Evolutionary conservation across 768 basidiomycete genomes (phyloP).

Genomic region (Rhodotorula babjevae): DNA sequence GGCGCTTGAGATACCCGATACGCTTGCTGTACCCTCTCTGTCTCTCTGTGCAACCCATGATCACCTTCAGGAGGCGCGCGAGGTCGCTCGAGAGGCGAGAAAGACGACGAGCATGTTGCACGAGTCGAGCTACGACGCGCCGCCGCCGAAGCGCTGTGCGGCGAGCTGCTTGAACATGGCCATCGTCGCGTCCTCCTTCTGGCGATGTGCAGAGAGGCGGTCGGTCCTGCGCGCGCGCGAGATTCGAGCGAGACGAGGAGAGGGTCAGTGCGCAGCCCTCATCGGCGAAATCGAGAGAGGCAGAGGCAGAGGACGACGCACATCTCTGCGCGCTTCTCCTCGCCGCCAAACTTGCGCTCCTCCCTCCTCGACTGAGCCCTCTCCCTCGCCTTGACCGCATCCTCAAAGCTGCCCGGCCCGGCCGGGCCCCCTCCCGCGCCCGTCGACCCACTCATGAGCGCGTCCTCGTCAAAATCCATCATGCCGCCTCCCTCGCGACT

Average conservation of each 20-base stretch:
- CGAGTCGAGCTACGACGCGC: background rate
- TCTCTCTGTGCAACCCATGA: no score
- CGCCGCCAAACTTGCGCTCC: conserved; percentile 1
- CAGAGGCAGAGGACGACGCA: background rate
- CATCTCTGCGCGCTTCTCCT: conserved; percentile 30
- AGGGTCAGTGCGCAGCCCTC: background rate
- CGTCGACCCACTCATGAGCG: conserved; percentile 62
- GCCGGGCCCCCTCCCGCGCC: conserved; percentile 54
- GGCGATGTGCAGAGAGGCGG: conserved; percentile 3
- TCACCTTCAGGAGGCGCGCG: no score
- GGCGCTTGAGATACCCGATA: background rate
- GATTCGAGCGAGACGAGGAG: no score
- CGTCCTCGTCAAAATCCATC: conserved; percentile 69
- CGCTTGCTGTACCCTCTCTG: no score
- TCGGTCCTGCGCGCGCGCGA: conserved; percentile 7
- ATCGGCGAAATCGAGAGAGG: background rate
- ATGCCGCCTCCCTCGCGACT: conserved; percentile 65
- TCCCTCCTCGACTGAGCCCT: conserved; percentile 14
- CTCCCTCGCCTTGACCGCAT: conserved; percentile 17
- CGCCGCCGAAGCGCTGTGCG: conserved; percentile 71
- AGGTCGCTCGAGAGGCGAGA: no score
- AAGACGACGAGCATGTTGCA: no score
- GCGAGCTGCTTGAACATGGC: conserved; percentile 91
- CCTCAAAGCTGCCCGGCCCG: conserved; percentile 67
- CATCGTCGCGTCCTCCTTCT: conserved; percentile 85